These are phyloP conservation scores for Bondarzewia mesenterica DNA, from an alignment of 1,284 basidiomycete genomes.

Conservation along the genomic window DNA sequence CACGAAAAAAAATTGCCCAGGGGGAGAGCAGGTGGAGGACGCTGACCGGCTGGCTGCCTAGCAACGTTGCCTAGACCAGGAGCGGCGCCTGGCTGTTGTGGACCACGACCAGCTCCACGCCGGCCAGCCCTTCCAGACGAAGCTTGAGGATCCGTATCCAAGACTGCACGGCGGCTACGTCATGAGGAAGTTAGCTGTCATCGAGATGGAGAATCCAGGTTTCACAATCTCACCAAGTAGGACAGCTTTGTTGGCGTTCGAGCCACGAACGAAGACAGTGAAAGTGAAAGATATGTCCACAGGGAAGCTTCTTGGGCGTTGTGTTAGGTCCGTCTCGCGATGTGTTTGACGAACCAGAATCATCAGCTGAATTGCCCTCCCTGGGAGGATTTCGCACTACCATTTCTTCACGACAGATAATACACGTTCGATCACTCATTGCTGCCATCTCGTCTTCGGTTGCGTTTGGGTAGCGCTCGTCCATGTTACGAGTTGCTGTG, in stretches of 20 bases:
- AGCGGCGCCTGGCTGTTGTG: conserved; percentile 24
- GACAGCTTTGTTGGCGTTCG: conserved; percentile 92
- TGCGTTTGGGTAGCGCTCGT: conserved; percentile 92
- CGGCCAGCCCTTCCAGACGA: conserved; percentile 16
- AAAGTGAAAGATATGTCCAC: conserved; percentile 98
- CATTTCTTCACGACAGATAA: conserved; percentile 99
- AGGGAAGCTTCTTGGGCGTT: conserved; percentile 92
- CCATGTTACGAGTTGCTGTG: conserved; percentile 95
- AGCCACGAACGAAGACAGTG: conserved; percentile 96
- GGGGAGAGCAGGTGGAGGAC: conserved; percentile 11
- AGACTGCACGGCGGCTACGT: conserved; percentile 75
- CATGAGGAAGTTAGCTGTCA: conserved; percentile 10
- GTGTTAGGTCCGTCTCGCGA: conserved; percentile 75
- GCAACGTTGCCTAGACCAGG: background rate
- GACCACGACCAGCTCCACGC: conserved; percentile 20
- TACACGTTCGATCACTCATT: conserved; percentile 88
- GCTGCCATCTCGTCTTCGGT: conserved; percentile 75
- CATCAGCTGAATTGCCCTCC: conserved; percentile 17
- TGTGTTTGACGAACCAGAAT: conserved; percentile 17
- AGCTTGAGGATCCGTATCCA: conserved; percentile 42
- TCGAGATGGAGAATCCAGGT: conserved; percentile 7
- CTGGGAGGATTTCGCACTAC: conserved; percentile 27
- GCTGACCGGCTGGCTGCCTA: conserved; percentile 6
- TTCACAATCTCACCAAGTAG: conserved; percentile 75
- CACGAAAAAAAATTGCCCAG: conserved; percentile 10